A percentile compares a stretch with the other conserved stretches of the same genome.
phyloP scores from a whole-genome alignment of 2,329 filamentous ascomycete species.

The Ophiostoma ulmi region DNA sequence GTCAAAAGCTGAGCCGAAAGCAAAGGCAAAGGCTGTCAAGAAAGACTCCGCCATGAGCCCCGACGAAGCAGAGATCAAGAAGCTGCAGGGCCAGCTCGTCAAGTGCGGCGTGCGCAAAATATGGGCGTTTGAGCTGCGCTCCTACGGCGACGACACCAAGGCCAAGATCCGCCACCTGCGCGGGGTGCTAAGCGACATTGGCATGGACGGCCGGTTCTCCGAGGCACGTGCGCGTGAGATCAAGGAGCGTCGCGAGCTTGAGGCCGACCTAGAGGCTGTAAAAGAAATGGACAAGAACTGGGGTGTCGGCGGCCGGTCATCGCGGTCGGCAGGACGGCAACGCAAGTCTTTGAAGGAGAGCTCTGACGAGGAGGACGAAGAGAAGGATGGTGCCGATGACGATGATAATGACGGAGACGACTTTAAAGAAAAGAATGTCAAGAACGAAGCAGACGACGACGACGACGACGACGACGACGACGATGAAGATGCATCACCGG shows the following conservation, averaged over 20 bases:
- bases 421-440: constrained; percentile 23
- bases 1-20: constrained; percentile 34
- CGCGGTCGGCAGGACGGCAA: constrained; percentile 32
- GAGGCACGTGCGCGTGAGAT: constrained; percentile 79
- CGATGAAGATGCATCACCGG: constrained; percentile 32
- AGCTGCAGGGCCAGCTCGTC: constrained; percentile 74
- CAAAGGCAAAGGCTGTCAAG: constrained; percentile 33
- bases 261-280: constrained; percentile 77
- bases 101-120: constrained; percentile 93
- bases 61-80: constrained; percentile 77
- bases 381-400: constrained; percentile 26
- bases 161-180: constrained; percentile 81
- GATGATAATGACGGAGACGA: constrained; percentile 21
- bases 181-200: constrained; percentile 69
- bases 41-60: constrained; percentile 43
- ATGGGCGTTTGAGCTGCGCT: constrained; percentile 79
- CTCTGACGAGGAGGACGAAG: constrained; percentile 34
- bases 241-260: constrained; percentile 78
- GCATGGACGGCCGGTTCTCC: constrained; percentile 86
- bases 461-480: constrained; percentile 31
- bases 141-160: constrained; percentile 62
- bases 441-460: constrained; percentile 33
- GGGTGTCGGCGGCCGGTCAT: constrained; percentile 53
- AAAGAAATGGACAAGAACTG: constrained; percentile 74
- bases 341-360: constrained; percentile 37